Conservation (phyloP, 75 land plant genomes). For the Azolla pinnata region DNA sequence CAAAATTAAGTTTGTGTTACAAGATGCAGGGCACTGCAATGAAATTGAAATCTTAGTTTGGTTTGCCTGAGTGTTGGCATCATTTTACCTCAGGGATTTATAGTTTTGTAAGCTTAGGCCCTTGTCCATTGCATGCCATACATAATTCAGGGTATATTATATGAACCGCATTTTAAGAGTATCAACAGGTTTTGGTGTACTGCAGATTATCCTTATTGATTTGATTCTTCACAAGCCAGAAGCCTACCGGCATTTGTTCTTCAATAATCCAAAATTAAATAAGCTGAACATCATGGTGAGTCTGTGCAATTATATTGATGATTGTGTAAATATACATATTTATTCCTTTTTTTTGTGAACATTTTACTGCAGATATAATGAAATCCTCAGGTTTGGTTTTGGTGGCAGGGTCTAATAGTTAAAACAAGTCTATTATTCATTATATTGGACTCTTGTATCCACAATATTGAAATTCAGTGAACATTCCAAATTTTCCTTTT, state of each 20-base stretch:
- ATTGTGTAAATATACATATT: neutral
- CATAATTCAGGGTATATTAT: too few relatives aligned
- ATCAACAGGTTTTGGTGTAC: too few relatives aligned
- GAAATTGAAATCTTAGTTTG: too few relatives aligned
- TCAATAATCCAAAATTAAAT: constrained; percentile 43
- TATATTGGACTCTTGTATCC: constrained; percentile 24
- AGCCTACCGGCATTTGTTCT: constrained; percentile 78
- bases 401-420: constrained; percentile 16
- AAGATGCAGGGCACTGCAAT: too few relatives aligned
- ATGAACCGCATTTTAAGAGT: too few relatives aligned
- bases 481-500: too few relatives aligned
- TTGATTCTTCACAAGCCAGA: constrained; percentile 71
- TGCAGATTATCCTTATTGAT: constrained; percentile 76
- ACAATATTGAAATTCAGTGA: too few relatives aligned
- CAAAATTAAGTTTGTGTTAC: too few relatives aligned
- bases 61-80: too few relatives aligned
- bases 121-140: too few relatives aligned
- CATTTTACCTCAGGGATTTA: too few relatives aligned
- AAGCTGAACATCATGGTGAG: constrained; percentile 33
- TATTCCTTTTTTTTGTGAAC: constrained; percentile 29
- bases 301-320: neutral
- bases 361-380: constrained; percentile 16
- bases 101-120: too few relatives aligned
- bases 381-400: neutral
- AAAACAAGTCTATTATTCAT: constrained; percentile 20